phyloP scores from a whole-genome alignment of 139 green algal species.

The Picochlorum sp. region DNA sequence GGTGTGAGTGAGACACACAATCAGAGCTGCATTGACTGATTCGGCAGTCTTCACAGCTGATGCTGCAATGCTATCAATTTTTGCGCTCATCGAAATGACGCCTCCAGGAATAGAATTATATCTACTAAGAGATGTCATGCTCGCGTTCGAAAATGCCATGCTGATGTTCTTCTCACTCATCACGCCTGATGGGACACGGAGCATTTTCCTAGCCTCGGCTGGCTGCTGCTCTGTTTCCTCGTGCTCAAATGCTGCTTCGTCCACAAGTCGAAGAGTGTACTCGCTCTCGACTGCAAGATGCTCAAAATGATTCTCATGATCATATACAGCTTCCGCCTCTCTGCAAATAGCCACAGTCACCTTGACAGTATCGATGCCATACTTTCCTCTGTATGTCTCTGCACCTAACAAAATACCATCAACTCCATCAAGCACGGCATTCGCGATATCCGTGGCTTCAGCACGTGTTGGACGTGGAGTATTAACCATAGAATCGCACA shows the following conservation, averaged over 20 bases:
- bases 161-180: slow-evolving; percentile 3
- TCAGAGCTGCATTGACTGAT: slow-evolving; percentile 59
- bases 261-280: neutral
- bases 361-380: slow-evolving; percentile 59
- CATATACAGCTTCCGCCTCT: slow-evolving; percentile 48
- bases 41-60: slow-evolving; percentile 76
- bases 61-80: slow-evolving; percentile 77
- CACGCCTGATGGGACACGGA: neutral
- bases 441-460: slow-evolving; percentile 83
- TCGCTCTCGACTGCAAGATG: slow-evolving; percentile 34
- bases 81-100: slow-evolving; percentile 5
- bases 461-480: slow-evolving; percentile 74
- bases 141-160: neutral
- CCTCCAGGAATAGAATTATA: neutral
- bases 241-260: slow-evolving; percentile 5
- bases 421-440: slow-evolving; percentile 80
- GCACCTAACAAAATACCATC: slow-evolving; percentile 84
- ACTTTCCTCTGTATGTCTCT: slow-evolving; percentile 60
- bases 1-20: slow-evolving; percentile 72
- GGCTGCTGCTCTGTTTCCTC: neutral
- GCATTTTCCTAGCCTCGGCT: neutral
- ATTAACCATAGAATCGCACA: slow-evolving; percentile 83
- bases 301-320: slow-evolving; percentile 55
- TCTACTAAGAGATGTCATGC: neutral
- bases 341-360: slow-evolving; percentile 54